Conservation (phyloP, 148 eudicot species). For the Tetragonia tetragonoides region DNA sequence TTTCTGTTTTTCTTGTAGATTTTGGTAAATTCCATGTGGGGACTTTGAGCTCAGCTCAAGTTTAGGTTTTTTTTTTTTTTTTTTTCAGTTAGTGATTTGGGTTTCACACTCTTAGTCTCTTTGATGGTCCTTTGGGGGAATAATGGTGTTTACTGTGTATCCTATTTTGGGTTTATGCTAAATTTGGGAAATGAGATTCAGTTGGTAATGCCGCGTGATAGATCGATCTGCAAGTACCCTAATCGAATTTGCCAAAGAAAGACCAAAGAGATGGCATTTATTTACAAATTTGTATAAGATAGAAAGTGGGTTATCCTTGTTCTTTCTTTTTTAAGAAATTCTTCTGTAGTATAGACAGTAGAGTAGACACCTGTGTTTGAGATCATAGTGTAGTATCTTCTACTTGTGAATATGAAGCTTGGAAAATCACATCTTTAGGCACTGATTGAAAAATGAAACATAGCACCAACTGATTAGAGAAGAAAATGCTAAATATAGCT, state of each 20-base stretch:
- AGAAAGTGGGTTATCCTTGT: background rate
- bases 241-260: background rate
- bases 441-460: conserved; percentile 6
- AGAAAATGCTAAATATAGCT: background rate
- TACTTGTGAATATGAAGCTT: background rate
- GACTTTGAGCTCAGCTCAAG: conserved; percentile 8
- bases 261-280: background rate
- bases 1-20: conserved; percentile 13
- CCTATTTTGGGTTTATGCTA: conserved; percentile 12
- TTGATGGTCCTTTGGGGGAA: conserved; percentile 11
- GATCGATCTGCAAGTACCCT: conserved; percentile 21
- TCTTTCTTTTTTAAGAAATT: background rate
- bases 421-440: background rate
- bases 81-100: conserved; percentile 16
- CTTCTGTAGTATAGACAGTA: background rate
- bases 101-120: background rate
- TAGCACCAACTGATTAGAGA: background rate
- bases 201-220: background rate
- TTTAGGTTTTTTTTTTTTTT: conserved; percentile 13
- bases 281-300: background rate
- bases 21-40: background rate
- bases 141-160: background rate
- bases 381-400: background rate
- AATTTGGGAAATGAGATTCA: conserved; percentile 1
- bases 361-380: background rate